Conservation (phyloP, 2,329 filamentous ascomycete species). For the Diatrype stigma region DNA sequence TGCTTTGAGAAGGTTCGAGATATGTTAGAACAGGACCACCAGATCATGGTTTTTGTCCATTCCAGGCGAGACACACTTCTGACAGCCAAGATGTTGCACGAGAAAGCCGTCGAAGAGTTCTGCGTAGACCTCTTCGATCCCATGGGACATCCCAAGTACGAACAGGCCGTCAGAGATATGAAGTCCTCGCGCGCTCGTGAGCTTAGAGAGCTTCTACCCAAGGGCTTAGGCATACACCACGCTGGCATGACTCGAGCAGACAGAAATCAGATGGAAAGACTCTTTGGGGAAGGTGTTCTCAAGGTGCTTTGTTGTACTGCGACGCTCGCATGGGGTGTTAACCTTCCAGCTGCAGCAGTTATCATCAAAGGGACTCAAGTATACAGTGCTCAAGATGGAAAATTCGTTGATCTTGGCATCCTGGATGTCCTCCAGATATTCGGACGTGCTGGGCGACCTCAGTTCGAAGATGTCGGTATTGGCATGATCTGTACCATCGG, state of each 20-base stretch:
- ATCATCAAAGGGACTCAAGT: slow-evolving; percentile 98
- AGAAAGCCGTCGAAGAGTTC: slow-evolving; percentile 79
- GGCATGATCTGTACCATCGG: slow-evolving; percentile 97
- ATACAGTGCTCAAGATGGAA: slow-evolving; percentile 93
- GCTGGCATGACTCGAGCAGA: slow-evolving; percentile 95
- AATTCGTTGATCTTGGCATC: slow-evolving; percentile 94
- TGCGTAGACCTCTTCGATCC: slow-evolving; percentile 83
- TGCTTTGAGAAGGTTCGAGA: slow-evolving; percentile 92
- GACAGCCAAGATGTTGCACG: slow-evolving; percentile 78
- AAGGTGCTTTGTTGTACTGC: slow-evolving; percentile 98
- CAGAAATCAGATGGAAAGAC: slow-evolving; percentile 88
- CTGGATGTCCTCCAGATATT: slow-evolving; percentile 97
- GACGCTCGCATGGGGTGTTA: slow-evolving; percentile 97
- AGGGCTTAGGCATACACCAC: slow-evolving; percentile 92
- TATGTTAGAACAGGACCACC: slow-evolving; percentile 88
- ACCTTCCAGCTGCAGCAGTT: slow-evolving; percentile 92
- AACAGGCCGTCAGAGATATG: slow-evolving; percentile 76
- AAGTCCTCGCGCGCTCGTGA: slow-evolving; percentile 82
- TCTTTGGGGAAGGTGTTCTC: slow-evolving; percentile 88
- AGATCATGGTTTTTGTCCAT: slow-evolving; percentile 99
- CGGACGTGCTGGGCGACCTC: slow-evolving; percentile 92
- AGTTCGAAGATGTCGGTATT: slow-evolving; percentile 96
- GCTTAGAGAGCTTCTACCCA: slow-evolving; percentile 80
- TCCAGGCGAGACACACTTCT: slow-evolving; percentile 90
- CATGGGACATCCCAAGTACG: slow-evolving; percentile 71